Evolutionary conservation across 2,329 filamentous ascomycete genomes (phyloP), one percentile per base, ranked within the genome.

Genomic region (Colletotrichum higginsianum): DNA sequence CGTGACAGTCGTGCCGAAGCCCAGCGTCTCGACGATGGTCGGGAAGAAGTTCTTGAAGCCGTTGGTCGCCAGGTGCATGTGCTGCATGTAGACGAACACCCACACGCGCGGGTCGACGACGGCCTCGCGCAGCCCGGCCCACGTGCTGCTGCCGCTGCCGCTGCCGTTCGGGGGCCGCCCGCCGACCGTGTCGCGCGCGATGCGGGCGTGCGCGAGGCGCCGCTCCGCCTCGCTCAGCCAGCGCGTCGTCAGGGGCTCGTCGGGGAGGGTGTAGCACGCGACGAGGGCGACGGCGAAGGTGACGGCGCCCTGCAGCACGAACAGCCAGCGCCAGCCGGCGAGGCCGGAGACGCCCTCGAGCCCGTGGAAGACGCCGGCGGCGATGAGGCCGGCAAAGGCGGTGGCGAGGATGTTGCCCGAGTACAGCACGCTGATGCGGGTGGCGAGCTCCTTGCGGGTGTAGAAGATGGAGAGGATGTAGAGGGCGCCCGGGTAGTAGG

Each of bases 401-500:
- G 78, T 80, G 4, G 80, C 78, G 11, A 81, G 70, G 13, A 82
- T 77, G 18, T 80, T 80, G 1, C 82, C 83, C 0, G 84, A 80
- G 66, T 87, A 86, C 4, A 87, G 77, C 65, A 86, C 82, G 5
- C 83, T 81, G 30, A 85, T 83, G 55, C 84, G 78, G 1, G 81
- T 77, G 12, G 81, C 79, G 35, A 86, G 74, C 74, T 85, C 84
- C 74, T 87, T 85, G 26, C 86, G 80, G 2, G 86, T 89, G 77
- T 90, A 90, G 78, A 87, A 90, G 42, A 86, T 84, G 0, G 84
- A 85, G 4, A 89, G 79, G 47, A 88, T 82, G 52, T 80, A 80
- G 3, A 80, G 61, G 1, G 76, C 79, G 23, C 81, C 79, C 0
- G 78, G 79, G 63, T 80, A 82, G 42, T 82, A 81, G 0, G 82